phyloP scores from a whole-genome alignment of 208 protist species.

The Trichomonas tenax region DNA sequence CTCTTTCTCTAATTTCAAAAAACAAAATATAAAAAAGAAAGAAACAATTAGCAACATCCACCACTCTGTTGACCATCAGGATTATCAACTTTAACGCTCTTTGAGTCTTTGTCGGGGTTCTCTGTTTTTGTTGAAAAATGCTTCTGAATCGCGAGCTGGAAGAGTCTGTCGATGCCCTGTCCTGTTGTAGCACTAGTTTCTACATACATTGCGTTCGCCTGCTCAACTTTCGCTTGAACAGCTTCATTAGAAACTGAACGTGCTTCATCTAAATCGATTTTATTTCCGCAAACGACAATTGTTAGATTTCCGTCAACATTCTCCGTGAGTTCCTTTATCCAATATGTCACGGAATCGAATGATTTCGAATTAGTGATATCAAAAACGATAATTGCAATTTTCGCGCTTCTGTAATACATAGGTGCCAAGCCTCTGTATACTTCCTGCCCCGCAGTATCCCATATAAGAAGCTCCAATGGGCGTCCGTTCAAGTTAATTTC shows the following conservation, averaged over 20 bases:
- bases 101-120: background rate
- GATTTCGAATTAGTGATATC: background rate
- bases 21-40: background rate
- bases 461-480: background rate
- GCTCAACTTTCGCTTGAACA: background rate
- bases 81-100: background rate
- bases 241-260: background rate
- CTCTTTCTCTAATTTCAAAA: background rate
- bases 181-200: background rate
- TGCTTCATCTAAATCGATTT: background rate
- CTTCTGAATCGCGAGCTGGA: background rate
- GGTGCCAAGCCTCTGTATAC: background rate
- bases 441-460: background rate
- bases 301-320: background rate
- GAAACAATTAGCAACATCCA: background rate
- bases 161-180: background rate
- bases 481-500: background rate
- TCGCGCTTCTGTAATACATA: conserved; percentile 14
- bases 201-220: background rate
- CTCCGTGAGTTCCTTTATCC: background rate
- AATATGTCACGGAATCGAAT: background rate
- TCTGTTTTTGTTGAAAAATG: background rate
- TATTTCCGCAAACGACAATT: background rate
- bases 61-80: background rate
- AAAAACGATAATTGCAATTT: background rate